These are phyloP conservation scores for Coffea humblotiana DNA, from an alignment of 305 asterid genomes.

Conservation along the genomic window DNA sequence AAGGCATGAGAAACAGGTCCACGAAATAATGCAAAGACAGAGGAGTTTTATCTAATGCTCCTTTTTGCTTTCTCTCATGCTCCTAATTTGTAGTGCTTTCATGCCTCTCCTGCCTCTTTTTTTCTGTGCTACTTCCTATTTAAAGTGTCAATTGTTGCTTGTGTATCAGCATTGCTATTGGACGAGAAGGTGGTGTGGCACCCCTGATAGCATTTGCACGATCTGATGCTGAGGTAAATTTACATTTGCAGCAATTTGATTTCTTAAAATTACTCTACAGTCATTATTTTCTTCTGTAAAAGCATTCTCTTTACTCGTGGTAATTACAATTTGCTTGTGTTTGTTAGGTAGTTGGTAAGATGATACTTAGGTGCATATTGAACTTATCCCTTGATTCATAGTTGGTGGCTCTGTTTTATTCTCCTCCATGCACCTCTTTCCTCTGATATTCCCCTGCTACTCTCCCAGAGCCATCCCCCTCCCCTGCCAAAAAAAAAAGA, in stretches of 20 bases:
- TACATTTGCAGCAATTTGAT: background rate
- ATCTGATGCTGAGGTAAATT: constrained; percentile 67
- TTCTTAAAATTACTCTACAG: background rate
- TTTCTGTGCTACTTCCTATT: constrained; percentile 3
- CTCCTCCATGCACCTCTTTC: background rate
- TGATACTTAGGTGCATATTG: background rate
- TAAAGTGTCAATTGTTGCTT: constrained; percentile 20
- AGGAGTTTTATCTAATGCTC: background rate
- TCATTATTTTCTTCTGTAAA: background rate
- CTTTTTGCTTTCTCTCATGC: background rate
- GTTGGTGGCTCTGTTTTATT: background rate
- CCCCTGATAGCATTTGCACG: constrained; percentile 80
- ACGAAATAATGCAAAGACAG: background rate
- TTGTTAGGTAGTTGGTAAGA: background rate
- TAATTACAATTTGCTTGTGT: constrained; percentile 2
- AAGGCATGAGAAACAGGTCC: background rate
- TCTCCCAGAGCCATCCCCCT: background rate
- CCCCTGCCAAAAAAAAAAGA: too few species aligned
- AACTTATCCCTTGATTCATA: constrained; percentile 3
- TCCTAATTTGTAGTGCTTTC: constrained; percentile 3
- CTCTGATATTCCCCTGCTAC: background rate
- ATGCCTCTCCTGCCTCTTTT: background rate
- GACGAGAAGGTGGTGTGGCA: constrained; percentile 87
- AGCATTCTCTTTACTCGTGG: background rate
- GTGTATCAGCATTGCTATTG: constrained; percentile 76